Conservation (phyloP, 164 flowering plant genomes). For the Magnolia kwangsiensis region DNA sequence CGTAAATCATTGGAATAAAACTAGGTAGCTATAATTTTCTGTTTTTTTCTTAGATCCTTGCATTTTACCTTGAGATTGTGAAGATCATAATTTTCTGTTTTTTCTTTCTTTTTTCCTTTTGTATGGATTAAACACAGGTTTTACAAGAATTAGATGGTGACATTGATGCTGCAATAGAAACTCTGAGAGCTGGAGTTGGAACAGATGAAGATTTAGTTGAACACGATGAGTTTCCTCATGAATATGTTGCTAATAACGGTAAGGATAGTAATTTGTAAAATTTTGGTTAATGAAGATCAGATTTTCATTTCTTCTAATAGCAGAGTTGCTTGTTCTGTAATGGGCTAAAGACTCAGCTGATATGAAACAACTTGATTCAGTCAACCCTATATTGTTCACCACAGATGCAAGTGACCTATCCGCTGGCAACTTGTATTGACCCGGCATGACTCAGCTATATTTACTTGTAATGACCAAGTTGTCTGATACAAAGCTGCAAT, state of each 20-base stretch:
- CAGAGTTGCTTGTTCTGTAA: background rate
- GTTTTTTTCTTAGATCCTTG: background rate
- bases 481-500: too few relatives aligned
- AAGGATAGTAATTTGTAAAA: background rate
- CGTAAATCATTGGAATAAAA: background rate
- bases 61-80: background rate
- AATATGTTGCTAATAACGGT: constrained; percentile 14
- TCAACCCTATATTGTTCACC: background rate
- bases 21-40: background rate
- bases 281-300: background rate
- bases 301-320: background rate
- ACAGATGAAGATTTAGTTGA: constrained; percentile 28
- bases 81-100: background rate
- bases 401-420: too few relatives aligned
- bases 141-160: constrained; percentile 63
- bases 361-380: background rate
- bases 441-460: too few relatives aligned
- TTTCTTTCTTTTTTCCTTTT: background rate
- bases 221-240: constrained; percentile 17
- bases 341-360: background rate
- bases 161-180: constrained; percentile 79
- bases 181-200: constrained; percentile 55
- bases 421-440: too few relatives aligned
- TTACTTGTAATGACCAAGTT: too few relatives aligned
- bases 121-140: constrained; percentile 34